Base-by-base conservation (phyloP, 225 moss, liverwort and hornwort genomes). In the Straminergon stramineum region DNA sequence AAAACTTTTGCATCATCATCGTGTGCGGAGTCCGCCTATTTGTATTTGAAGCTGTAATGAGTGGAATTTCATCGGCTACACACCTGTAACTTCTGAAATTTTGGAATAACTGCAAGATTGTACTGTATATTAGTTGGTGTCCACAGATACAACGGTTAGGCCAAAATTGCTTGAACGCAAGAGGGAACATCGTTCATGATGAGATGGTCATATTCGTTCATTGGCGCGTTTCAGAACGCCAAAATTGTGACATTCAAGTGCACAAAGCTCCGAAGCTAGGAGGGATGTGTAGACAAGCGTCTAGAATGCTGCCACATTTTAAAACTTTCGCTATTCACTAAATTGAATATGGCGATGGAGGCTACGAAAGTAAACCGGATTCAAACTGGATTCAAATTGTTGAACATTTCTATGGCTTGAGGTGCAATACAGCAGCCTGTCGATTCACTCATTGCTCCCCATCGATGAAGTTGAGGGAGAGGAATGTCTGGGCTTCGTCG, bases 401-500 rank as follows among this genome's bases (percentile, higher is more conserved):
- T 32, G 41, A 32, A 11, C 41, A 67, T 34, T 67, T 57, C 43
- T 81, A 88, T 24, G 87, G 84, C 70, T 69, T 76, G 26, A 75
- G 35, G 62, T 65, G 77, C 43, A 30, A 21, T 37, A 27, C 41
- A 86, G 57, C 24, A 77, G 66, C 39, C 34, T 77, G 82, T 71
- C 55, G 53, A 65, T 75, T 68, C 35, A 75, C 67, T 85, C 81
- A 90, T 53, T 85, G 66, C 69, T 85, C 81, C 32, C 91, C 89
- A 20, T 85, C 84, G 67, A 87, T 89, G 89, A 89, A 91, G 71
- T 71, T 28, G 52, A 91, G 75, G 37, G 89, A 90, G 65, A 87
- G 81, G 52, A 93, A 94, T 9, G 92, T 89, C 35, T 89, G 86
- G 26, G 89, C 94, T 55, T 93, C 87, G 41, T 80, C 87, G 83